Base-by-base conservation (phyloP, 805 yeast species). In the Suhomyces sp. region DNA sequence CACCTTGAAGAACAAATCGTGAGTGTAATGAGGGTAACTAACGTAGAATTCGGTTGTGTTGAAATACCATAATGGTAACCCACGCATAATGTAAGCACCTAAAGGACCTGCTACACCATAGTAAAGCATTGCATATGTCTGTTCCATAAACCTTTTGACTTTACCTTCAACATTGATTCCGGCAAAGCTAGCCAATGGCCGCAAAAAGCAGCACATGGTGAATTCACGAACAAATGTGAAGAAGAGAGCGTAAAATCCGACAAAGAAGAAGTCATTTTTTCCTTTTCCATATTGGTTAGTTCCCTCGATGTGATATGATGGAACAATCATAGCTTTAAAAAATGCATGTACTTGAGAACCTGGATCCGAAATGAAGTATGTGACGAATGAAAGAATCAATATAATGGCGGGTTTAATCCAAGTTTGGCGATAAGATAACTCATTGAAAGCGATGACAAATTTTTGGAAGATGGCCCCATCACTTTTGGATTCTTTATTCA, bases 171-270 rank as follows among this genome's bases (percentile, higher is more conserved):
- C 72, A 39, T 58, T 73, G 37, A 89, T 63, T 1, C 89, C 89
- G 43, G 67, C 73, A 33, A 53, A 51, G 8, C 29, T 39, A 1
- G 97, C 93, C 33, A 89, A 55, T 6, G 98, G 98, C 60, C 77
- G 78, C 53, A 94, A 80, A 0, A 90, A 61, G 31, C 81, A 75
- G 66, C 91, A 92, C 98, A 94, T 91, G 57, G 83, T 64, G 64
- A 94, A 93, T 69, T 94, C 99, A 62, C 99, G 83, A 57, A 83
- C 75, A 65, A 93, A 94, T 0, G 97, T 87, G 80, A 94, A 92
- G 60, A 91, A 85, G 37, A 94, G 69, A 79, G 93, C 87, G 72
- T 89, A 85, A 66, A 82, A 90, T 17, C 77, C 76, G 13, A 93
- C 89, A 73, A 91, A 94, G 20, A 78, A 78, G 57, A 91, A 80